phyloP scores from a whole-genome alignment of 352 stramenopile genomes.

The Globisporangium acanthophoron region DNA sequence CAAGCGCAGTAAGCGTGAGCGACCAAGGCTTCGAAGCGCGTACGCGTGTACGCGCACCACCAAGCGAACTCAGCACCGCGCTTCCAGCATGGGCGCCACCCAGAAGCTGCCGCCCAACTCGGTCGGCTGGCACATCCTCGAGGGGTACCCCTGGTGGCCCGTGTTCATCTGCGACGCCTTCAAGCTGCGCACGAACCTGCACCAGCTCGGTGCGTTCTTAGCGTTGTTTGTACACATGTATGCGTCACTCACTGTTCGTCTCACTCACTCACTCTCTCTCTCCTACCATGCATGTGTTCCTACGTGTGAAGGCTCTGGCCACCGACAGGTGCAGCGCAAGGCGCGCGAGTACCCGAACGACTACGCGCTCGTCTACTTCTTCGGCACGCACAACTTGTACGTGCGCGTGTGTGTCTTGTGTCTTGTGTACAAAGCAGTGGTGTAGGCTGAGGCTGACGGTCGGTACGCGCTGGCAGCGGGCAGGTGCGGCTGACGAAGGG shows the following conservation, averaged over 20 bases:
- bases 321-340: conserved; percentile 67
- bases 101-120: conserved; percentile 37
- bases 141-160: conserved; percentile 83
- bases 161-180: conserved; percentile 80
- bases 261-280: background rate
- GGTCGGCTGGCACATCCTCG: conserved; percentile 82
- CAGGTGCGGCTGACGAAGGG: conserved; percentile 58
- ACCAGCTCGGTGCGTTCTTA: conserved; percentile 35
- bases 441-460: background rate
- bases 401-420: conserved; percentile 4
- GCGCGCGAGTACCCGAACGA: conserved; percentile 63
- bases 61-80: too few species aligned
- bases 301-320: conserved; percentile 33
- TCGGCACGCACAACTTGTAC: conserved; percentile 82
- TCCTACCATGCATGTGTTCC: background rate
- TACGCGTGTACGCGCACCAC: too few species aligned
- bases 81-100: too few species aligned
- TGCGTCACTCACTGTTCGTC: background rate
- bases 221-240: background rate
- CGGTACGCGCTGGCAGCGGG: conserved; percentile 26
- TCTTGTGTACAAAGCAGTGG: too few species aligned
- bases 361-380: conserved; percentile 82
- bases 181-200: conserved; percentile 64
- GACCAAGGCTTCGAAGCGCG: too few species aligned
- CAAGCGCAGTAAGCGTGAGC: too few species aligned